Evolutionary conservation across 352 stramenopile species (phyloP), one percentile per base, ranked within the genome.

Genomic region (Phytophthora hybrid): DNA sequence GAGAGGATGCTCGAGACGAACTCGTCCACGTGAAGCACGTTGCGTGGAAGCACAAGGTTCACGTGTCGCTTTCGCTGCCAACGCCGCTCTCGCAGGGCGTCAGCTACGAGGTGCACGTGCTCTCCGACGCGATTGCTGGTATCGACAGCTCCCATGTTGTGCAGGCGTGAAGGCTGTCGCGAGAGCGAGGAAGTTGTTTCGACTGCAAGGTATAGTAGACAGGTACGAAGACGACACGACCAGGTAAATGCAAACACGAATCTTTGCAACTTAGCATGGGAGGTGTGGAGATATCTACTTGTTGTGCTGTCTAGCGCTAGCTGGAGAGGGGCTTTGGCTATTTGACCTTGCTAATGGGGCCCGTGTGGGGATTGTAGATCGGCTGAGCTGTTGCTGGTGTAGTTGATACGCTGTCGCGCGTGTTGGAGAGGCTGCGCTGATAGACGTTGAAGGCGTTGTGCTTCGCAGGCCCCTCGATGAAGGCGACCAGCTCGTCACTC

Each of bases 401-500:
- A 3, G 41, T 16, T 3, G 44, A 16, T 47, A 62, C 52, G 41
- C 31, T 71, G 53, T 75, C 65, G 26, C 69, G 63, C 21, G 58
- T 29, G 41, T 68, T 77, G 57, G 71, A 56, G 44, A 60, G 64
- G n/a, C 34, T 62, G 21, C 66, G 74, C 72, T 92, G 69, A 62
- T 87, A 94, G 5, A 78, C 71, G 11, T 66, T 72, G 69, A 93
- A 93, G n/a, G 85, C 85, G 71, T 88, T 89, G 73, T 91, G 90
- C 82, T 93, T 93, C 54, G 85, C 84, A 14, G 88, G 84, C 0
- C 84, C 88, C 44, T 94, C 85, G 44, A 94, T 91, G 71, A 83
- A 94, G n/a, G 86, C 84, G 16, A 94, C 80, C 4, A 94, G 82
- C 55, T 94, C 85, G 68, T 94, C 85, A 56, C 84, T 93, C 88